phyloP scores from a whole-genome alignment of 352 stramenopile genomes.

The Phytopythium mirpurense region DNA sequence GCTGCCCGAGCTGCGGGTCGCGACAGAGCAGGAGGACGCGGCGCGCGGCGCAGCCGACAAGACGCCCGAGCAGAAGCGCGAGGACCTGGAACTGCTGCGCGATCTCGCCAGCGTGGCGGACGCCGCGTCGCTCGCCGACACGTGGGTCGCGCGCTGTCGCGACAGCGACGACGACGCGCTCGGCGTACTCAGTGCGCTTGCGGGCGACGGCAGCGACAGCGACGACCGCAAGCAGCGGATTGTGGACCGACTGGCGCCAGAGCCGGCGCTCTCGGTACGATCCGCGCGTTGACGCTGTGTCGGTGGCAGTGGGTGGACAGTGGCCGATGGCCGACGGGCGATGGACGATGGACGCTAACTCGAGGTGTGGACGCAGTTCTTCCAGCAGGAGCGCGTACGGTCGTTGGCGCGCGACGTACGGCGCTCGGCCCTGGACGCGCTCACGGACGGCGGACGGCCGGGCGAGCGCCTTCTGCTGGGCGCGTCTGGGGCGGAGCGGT shows the following conservation, averaged over 20 bases:
- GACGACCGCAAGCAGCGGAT: conserved; percentile 5
- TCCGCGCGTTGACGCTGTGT: neutral
- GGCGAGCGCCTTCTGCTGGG: conserved; percentile 2
- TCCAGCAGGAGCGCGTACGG: conserved; percentile 4
- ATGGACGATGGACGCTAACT: no score
- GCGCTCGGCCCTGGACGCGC: conserved; percentile 4
- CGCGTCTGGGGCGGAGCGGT: neutral
- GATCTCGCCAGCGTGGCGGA: conserved; percentile 47
- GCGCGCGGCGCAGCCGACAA: conserved; percentile 25
- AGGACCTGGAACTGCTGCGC: conserved; percentile 29
- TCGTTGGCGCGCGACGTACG: neutral
- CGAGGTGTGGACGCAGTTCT: conserved; percentile 1
- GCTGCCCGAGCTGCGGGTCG: conserved; percentile 27
- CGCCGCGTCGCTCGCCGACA: conserved; percentile 35
- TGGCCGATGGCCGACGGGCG: no score
- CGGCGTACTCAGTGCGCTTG: neutral
- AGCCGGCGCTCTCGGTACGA: conserved; percentile 5
- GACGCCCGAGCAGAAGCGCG: conserved; percentile 28
- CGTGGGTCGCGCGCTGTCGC: conserved; percentile 20
- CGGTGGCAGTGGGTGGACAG: no score
- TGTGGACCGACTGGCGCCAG: neutral
- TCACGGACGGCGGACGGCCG: neutral
- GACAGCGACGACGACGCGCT: conserved; percentile 2
- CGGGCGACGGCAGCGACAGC: neutral
- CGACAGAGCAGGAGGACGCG: conserved; percentile 6